Evolutionary conservation across 192 early-diverging fungal species (phyloP).

Genomic region (Gryganskiella cystojenkinii): DNA sequence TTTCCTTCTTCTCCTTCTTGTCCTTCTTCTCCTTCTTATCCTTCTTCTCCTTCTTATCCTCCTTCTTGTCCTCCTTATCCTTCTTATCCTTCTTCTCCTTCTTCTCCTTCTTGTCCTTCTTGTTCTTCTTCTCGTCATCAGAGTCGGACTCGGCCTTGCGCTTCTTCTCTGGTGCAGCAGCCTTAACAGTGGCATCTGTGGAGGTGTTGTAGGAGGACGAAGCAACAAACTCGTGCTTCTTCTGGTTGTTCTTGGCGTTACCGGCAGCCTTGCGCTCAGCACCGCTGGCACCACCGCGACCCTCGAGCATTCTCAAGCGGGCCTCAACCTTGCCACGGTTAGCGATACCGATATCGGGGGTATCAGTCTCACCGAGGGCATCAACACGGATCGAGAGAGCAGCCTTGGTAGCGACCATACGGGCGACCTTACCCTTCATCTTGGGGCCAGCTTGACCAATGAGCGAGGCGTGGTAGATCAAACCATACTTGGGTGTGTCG

Average conservation of each 20-base stretch:
- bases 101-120: slow-evolving; percentile 53
- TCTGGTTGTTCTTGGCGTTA: slow-evolving; percentile 65
- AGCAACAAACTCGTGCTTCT: slow-evolving; percentile 72
- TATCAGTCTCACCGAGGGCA: slow-evolving; percentile 85
- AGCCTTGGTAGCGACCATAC: slow-evolving; percentile 92
- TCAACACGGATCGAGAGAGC: slow-evolving; percentile 91
- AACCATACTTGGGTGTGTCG: slow-evolving; percentile 98
- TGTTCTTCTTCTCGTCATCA: slow-evolving; percentile 46
- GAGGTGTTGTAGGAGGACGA: slow-evolving; percentile 60
- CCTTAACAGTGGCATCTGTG: slow-evolving; percentile 38
- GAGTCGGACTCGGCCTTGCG: slow-evolving; percentile 58
- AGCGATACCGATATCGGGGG: slow-evolving; percentile 87
- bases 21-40: slow-evolving; percentile 56
- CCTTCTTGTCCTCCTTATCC: slow-evolving; percentile 56
- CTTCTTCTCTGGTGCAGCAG: slow-evolving; percentile 45
- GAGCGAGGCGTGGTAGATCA: slow-evolving; percentile 97
- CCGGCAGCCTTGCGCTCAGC: slow-evolving; percentile 77
- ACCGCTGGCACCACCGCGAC: slow-evolving; percentile 65
- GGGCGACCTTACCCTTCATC: slow-evolving; percentile 98
- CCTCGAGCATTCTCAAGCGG: slow-evolving; percentile 91
- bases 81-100: slow-evolving; percentile 60
- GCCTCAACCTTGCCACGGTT: slow-evolving; percentile 89
- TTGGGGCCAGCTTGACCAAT: slow-evolving; percentile 97
- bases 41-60: slow-evolving; percentile 58
- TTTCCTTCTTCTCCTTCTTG: slow-evolving; percentile 56